Evolutionary conservation across 257 asterid species (phyloP).

Genomic region (Schizonepeta tenuifolia): DNA sequence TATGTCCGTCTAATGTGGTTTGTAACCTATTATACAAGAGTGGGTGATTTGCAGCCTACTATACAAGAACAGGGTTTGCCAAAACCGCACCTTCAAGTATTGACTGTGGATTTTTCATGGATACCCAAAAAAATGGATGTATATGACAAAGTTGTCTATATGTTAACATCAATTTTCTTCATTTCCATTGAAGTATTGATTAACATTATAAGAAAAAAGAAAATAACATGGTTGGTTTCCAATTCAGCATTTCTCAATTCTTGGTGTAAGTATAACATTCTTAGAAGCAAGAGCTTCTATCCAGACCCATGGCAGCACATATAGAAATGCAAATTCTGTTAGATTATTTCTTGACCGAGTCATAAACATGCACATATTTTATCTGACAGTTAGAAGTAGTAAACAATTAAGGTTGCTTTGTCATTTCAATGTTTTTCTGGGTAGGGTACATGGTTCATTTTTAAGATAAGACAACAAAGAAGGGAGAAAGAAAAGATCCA

Average conservation of each 20-base stretch:
- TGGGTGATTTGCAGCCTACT: too few relatives aligned
- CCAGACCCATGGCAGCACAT: background rate
- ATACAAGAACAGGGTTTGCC: background rate
- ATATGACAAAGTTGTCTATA: background rate
- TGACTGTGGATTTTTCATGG: background rate
- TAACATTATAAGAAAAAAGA: background rate
- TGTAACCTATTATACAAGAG: background rate
- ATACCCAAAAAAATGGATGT: background rate
- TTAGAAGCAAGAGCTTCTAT: slow-evolving; percentile 5
- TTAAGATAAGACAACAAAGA: slow-evolving; percentile 1
- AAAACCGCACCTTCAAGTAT: background rate
- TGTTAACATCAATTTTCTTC: background rate
- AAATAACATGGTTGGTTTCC: background rate
- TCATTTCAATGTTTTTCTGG: background rate
- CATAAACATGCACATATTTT: background rate
- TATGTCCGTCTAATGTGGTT: background rate
- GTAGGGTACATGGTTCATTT: background rate
- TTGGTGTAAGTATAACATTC: background rate
- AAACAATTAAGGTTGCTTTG: slow-evolving; percentile 12
- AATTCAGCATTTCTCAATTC: slow-evolving; percentile 19
- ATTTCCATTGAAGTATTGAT: background rate
- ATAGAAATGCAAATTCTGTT: background rate
- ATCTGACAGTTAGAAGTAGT: slow-evolving; percentile 1
- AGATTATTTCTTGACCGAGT: slow-evolving; percentile 13
- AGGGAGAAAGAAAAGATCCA: background rate